Conservation (phyloP, 306 rosid species). For the Dryas drummondii region DNA sequence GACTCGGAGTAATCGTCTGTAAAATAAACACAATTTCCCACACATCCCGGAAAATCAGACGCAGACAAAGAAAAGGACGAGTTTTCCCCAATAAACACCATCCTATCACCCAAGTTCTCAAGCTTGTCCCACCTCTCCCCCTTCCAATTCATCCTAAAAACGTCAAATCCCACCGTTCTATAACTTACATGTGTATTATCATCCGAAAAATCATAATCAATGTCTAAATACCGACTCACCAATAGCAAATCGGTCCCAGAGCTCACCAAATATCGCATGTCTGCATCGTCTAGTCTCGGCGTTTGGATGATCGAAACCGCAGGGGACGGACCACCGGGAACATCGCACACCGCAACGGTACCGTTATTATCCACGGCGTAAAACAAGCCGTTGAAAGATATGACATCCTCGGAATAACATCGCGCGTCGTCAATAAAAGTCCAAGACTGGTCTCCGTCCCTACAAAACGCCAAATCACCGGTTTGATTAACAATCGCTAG, state of each 20-base stretch:
- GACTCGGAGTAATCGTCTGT: slow-evolving; percentile 63
- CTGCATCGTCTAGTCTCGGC: slow-evolving; percentile 27
- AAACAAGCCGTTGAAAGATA: slow-evolving; percentile 38
- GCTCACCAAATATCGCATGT: slow-evolving; percentile 53
- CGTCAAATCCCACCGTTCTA: slow-evolving; percentile 49
- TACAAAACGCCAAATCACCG: slow-evolving; percentile 45
- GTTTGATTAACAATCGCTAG: slow-evolving; percentile 49
- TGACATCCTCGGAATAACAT: slow-evolving; percentile 51
- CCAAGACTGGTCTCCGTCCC: slow-evolving; percentile 47
- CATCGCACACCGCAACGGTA: slow-evolving; percentile 46
- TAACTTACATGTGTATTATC: slow-evolving; percentile 24
- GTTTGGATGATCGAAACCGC: slow-evolving; percentile 29
- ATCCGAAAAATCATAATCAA: slow-evolving; percentile 21
- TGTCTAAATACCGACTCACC: slow-evolving; percentile 45
- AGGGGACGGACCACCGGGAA: slow-evolving; percentile 16
- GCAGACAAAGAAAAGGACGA: slow-evolving; percentile 55
- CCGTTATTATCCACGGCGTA: slow-evolving; percentile 62
- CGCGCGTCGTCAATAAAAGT: slow-evolving; percentile 32
- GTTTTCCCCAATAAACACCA: slow-evolving; percentile 59
- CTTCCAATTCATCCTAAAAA: slow-evolving; percentile 54
- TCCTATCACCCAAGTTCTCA: slow-evolving; percentile 46
- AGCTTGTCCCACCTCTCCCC: slow-evolving; percentile 41
- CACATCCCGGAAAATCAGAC: slow-evolving; percentile 42
- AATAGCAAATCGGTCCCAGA: slow-evolving; percentile 47
- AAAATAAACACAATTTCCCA: slow-evolving; percentile 56